Percentiles rank a stretch among this genome's conserved stretches.
phyloP scores from a whole-genome alignment of 345 rosid species.

The Gossypium arboreum region DNA sequence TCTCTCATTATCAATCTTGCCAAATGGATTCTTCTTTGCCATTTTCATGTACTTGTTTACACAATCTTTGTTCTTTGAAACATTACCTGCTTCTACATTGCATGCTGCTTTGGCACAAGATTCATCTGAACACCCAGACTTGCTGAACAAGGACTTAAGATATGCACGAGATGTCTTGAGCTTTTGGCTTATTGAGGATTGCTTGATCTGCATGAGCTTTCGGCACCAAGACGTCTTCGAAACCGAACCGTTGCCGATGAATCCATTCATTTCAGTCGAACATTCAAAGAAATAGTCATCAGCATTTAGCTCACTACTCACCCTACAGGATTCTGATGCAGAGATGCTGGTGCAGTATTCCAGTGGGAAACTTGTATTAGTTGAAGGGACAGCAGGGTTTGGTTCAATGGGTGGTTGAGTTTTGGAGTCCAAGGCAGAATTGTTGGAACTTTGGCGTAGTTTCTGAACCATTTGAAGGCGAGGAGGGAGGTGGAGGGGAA shows the following conservation, averaged over 20 bases:
- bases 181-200: conserved; percentile 52
- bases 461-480: conserved; percentile 71
- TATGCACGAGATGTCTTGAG: conserved; percentile 62
- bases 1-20: conserved; percentile 23
- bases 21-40: conserved; percentile 39
- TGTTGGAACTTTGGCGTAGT: conserved; percentile 40
- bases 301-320: conserved; percentile 49
- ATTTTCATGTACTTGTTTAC: conserved; percentile 30
- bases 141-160: conserved; percentile 56
- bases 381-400: conserved; percentile 21
- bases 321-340: conserved; percentile 51
- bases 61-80: conserved; percentile 22
- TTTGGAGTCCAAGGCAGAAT: background rate
- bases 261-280: conserved; percentile 46
- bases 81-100: conserved; percentile 25
- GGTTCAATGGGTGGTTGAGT: conserved; percentile 27
- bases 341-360: conserved; percentile 42
- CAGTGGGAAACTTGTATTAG: conserved; percentile 20
- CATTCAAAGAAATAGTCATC: conserved; percentile 60
- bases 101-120: conserved; percentile 34
- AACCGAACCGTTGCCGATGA: conserved; percentile 26
- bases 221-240: conserved; percentile 41
- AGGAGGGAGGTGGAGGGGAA: conserved; percentile 93
- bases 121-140: conserved; percentile 52
- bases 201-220: conserved; percentile 55